Conservation (phyloP, 768 basidiomycete species). For the Rhizopogon sp. region DNA sequence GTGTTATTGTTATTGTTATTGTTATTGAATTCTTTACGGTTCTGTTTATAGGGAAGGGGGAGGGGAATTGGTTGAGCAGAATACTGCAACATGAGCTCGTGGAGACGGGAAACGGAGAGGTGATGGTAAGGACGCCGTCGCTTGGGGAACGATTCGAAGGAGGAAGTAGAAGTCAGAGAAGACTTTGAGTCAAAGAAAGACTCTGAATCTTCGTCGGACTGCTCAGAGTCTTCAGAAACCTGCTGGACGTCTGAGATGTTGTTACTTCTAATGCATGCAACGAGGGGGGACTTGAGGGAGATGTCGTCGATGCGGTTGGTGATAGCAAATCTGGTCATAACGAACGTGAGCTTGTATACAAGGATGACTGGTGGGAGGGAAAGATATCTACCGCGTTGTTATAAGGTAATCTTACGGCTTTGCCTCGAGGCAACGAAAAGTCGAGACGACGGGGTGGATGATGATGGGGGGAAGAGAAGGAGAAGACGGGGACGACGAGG, state of each 20-base stretch:
- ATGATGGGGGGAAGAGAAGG: slow-evolving; percentile 6
- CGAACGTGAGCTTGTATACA: neutral
- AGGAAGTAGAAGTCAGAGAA: slow-evolving; percentile 48
- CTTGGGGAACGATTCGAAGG: slow-evolving; percentile 18
- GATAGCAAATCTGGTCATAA: slow-evolving; percentile 14
- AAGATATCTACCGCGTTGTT: neutral
- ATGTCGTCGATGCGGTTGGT: slow-evolving; percentile 14
- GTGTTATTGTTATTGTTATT: too few relatives aligned
- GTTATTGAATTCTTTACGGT: slow-evolving; percentile 26
- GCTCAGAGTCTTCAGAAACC: slow-evolving; percentile 13
- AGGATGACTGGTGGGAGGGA: slow-evolving; percentile 3
- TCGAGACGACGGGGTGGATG: neutral
- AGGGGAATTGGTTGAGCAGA: slow-evolving; percentile 30
- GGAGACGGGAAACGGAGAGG: slow-evolving; percentile 23
- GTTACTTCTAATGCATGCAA: slow-evolving; percentile 39
- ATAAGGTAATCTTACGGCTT: neutral
- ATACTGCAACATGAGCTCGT: slow-evolving; percentile 57
- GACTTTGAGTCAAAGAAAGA: slow-evolving; percentile 23
- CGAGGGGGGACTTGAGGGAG: neutral
- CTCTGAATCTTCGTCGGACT: neutral
- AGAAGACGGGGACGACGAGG: neutral
- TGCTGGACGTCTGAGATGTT: slow-evolving; percentile 47
- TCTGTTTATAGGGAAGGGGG: slow-evolving; percentile 23
- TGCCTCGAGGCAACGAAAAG: neutral
- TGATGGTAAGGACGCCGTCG: slow-evolving; percentile 25